Percentiles rank a stretch among this genome's conserved stretches.
These are phyloP conservation scores for Solanum chiquidenum DNA, from an alignment of 257 asterid genomes.

Conservation along the genomic window DNA sequence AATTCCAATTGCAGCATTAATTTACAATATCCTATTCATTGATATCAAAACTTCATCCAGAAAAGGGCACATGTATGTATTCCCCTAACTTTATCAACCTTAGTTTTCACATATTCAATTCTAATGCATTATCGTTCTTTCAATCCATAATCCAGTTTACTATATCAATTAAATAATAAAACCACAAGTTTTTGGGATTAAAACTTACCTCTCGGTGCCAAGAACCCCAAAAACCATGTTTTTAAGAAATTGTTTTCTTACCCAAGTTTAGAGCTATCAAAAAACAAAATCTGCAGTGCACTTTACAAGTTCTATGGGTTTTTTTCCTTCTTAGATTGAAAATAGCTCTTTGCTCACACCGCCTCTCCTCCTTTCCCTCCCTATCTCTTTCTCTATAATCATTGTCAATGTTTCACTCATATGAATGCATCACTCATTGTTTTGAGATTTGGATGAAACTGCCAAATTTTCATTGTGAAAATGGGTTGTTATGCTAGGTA, in stretches of 20 bases:
- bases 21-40: background rate
- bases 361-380: background rate
- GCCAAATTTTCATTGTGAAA: background rate
- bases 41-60: background rate
- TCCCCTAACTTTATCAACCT: background rate
- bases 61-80: background rate
- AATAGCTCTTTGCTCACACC: background rate
- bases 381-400: background rate
- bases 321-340: background rate
- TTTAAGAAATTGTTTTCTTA: background rate
- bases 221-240: background rate
- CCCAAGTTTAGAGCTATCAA: background rate
- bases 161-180: background rate
- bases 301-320: background rate
- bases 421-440: background rate
- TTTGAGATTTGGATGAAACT: background rate
- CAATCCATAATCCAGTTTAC: background rate
- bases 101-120: background rate
- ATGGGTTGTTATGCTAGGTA: background rate
- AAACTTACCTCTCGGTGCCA: background rate
- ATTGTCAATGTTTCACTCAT: background rate
- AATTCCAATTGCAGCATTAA: background rate
- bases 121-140: background rate
- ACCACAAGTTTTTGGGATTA: background rate
- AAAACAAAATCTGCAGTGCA: background rate